Evolutionary conservation across 805 yeast genomes (phyloP), one percentile per base, ranked within the genome.

Genomic region (Pichia heedii): DNA sequence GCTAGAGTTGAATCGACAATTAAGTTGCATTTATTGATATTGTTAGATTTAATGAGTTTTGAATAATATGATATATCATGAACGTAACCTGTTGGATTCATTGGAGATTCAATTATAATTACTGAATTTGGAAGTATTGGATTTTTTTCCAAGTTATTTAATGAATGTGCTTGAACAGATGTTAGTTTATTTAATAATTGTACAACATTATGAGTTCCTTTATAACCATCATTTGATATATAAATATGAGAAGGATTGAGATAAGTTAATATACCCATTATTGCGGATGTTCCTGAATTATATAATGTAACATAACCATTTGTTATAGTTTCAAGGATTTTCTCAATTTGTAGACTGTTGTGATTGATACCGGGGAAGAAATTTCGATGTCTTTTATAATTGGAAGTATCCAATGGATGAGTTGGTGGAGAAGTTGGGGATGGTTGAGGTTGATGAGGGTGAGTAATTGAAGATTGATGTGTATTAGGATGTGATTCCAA

Each of bases 1-100:
- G 78, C 79, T 50, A 74, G 65, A 0, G 79, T 75, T 11, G 79
- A 68, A 56, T 75, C 80, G 2, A 75, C 75, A 21, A 72, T 46
- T 19, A 75, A 52, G 11, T 43, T 35, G 27, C 59, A 55, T 2
- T 76, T 4, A 2, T 36, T 18, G 11, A 26, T 13, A 6, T 71
- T 69, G 42, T 58, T 61, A 2, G 54, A 54, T 49, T 73, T 77
- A 0, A 77, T 74, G 35, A 60, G 47, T 5, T 62, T 56, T 0
- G 78, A 71, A 53, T 61, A 73, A 38, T 62, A 55, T 10, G 62
- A 52, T 32, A 75, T 68, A 50, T 73, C 72, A 29, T 61, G 56
- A 39, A 65, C 61, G 29, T 60, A 61, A 1, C 78, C 77, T 44
- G 65, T 66, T 5, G 80, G 79, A 55, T 75, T 75, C 55, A 74